A percentile compares a stretch with the other conserved stretches of the same genome.
Evolutionary conservation across 2,329 filamentous ascomycete genomes (phyloP).

Genomic region (Uncinocarpus reesii): DNA sequence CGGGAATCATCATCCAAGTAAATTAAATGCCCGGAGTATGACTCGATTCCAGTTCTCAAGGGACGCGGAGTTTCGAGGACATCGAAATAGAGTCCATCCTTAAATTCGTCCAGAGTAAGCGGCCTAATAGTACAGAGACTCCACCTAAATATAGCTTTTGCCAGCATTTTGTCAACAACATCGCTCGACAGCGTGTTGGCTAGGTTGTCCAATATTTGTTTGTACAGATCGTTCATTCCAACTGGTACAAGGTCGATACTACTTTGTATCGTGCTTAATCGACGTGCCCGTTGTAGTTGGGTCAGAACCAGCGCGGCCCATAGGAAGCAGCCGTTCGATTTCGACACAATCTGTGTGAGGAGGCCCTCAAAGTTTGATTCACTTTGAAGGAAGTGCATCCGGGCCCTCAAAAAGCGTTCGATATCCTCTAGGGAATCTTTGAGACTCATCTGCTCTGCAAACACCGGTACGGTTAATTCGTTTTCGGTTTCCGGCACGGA

Average conservation of each 20-base stretch:
- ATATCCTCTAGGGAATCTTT: slow-evolving; percentile 22
- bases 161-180: slow-evolving; percentile 27
- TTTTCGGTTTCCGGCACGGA: slow-evolving; percentile 12
- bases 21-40: slow-evolving; percentile 31
- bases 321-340: slow-evolving; percentile 26
- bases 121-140: slow-evolving; percentile 26
- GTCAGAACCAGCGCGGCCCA: slow-evolving; percentile 28
- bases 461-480: background rate
- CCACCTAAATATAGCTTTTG: slow-evolving; percentile 33
- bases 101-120: slow-evolving; percentile 28
- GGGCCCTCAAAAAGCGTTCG: slow-evolving; percentile 19
- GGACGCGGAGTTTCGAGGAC: slow-evolving; percentile 19
- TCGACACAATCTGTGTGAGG: slow-evolving; percentile 18
- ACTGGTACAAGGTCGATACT: slow-evolving; percentile 26
- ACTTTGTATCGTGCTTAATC: slow-evolving; percentile 20
- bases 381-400: slow-evolving; percentile 17
- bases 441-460: slow-evolving; percentile 16
- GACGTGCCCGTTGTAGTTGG: slow-evolving; percentile 22
- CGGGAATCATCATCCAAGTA: slow-evolving; percentile 25
- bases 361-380: background rate
- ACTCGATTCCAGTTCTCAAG: slow-evolving; percentile 19
- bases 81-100: slow-evolving; percentile 27
- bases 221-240: slow-evolving; percentile 29
- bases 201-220: slow-evolving; percentile 21
- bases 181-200: slow-evolving; percentile 23